A percentile compares a stretch with the other conserved stretches of the same genome.
These are phyloP conservation scores for Plasmodium blacklocki DNA, from an alignment of 169 alveolate species.

Conservation along the genomic window DNA sequence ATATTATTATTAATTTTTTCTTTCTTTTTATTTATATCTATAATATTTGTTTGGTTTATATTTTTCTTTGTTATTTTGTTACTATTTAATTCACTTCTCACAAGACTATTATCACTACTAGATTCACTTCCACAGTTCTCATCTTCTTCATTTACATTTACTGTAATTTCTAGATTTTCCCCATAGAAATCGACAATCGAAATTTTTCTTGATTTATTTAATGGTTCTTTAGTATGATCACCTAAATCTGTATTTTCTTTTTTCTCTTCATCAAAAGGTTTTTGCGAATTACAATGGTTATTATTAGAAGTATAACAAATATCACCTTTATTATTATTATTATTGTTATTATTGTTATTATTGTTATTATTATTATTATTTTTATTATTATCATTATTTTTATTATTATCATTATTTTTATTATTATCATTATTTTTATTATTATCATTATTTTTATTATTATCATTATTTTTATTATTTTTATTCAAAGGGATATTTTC, in stretches of 20 bases:
- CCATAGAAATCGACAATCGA: conserved; percentile 43
- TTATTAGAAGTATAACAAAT: no score
- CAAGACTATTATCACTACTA: conserved; percentile 22
- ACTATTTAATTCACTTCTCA: not conserved
- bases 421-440: no score
- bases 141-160: conserved; percentile 30
- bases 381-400: no score
- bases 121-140: not conserved
- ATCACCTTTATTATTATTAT: no score
- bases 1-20: not conserved
- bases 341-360: no score
- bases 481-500: not conserved
- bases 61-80: not conserved
- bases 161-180: conserved; percentile 33
- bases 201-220: conserved; percentile 14
- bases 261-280: not conserved
- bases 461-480: not conserved
- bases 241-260: not conserved
- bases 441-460: not conserved
- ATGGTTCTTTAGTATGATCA: not conserved
- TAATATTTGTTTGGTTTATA: not conserved
- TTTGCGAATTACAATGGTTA: no score
- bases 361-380: no score
- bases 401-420: no score
- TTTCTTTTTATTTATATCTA: not conserved